Conservation (phyloP, 345 rosid genomes). For the Mallotus nudiflorus region DNA sequence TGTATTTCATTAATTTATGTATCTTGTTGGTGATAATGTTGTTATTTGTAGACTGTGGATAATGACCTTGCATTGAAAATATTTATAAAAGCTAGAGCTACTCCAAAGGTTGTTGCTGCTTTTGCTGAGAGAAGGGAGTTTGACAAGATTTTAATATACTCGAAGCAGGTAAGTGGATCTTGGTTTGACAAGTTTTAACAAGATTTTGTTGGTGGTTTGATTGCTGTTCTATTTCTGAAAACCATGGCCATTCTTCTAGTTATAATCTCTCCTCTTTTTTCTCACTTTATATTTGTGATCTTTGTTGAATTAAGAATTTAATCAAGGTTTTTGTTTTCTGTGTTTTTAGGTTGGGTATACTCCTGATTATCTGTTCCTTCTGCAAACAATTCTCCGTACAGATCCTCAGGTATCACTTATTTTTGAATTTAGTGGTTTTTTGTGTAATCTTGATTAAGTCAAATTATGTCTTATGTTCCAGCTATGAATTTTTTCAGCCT, state of each 20-base stretch:
- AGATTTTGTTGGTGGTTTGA: not conserved
- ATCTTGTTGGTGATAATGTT: constrained; percentile 8
- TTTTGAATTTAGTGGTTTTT: not conserved
- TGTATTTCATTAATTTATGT: not conserved
- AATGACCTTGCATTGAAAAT: constrained; percentile 96
- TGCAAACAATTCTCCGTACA: constrained; percentile 96
- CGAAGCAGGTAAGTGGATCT: constrained; percentile 71
- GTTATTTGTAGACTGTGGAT: constrained; percentile 82
- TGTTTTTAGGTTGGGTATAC: constrained; percentile 80
- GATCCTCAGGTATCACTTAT: constrained; percentile 87
- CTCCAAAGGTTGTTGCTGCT: constrained; percentile 99
- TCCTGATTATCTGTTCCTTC: constrained; percentile 96
- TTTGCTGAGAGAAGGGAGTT: constrained; percentile 98
- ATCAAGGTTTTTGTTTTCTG: not conserved
- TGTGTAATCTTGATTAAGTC: not conserved
- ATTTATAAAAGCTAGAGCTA: constrained; percentile 92
- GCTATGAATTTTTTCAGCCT: not conserved
- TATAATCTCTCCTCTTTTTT: not conserved
- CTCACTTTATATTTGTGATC: not conserved
- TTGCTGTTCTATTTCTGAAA: not conserved
- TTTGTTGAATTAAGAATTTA: not conserved
- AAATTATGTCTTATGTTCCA: not conserved
- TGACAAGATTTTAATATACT: constrained; percentile 88
- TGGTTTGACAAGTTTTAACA: not conserved
- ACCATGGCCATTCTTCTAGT: not conserved